Evolutionary conservation across 2,329 filamentous ascomycete genomes (phyloP), one percentile per base, ranked within the genome.

Genomic region (Diaporthe eres): DNA sequence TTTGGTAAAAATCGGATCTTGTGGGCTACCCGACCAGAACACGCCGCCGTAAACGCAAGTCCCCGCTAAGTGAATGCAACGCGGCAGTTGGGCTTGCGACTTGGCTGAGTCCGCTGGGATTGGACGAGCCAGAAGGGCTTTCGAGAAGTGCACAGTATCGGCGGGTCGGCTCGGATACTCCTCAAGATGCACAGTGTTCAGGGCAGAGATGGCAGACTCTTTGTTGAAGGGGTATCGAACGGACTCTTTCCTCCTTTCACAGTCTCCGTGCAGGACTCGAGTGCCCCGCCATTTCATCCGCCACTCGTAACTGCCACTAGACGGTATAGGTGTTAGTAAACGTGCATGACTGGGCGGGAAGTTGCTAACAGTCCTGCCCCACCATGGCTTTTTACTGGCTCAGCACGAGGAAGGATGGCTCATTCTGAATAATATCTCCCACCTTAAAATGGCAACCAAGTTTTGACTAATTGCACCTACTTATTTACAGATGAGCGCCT

Each of bases 371-470:
- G 8, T 22, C 9, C 3, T 22, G 53, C 71, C 71, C 70, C 61
- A 44, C 58, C 37, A 71, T 42, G 15, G 58, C 49, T 55, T 70
- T 39, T 58, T 13, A 15, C 57, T 60, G 34, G 51, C 44, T 51
- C 61, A 51, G 58, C 39, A 44, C 37, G 60, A 58, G 28, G 19
- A 22, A 77, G 31, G 42, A 77, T 77, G 76, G 76, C 76, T 77
- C 76, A 77, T 77, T 75, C 76, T 75, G 76, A 77, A 58, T 55
- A 68, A 58, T 63, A 39, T 49, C 58, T 39, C 80, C 76, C 80
- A 51, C 74, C 34, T 31, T n/a, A 72, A 78, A 47, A 44, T 75
- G 25, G 70, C 58, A 51, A 75, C 65, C 25, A 42, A 39, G 25
- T 55, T 65, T 44, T 49, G 34, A 39, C 51, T 6, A 28, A 25